These are phyloP conservation scores for Crotalaria pallida DNA, from an alignment of 306 rosid species.

Conservation along the genomic window DNA sequence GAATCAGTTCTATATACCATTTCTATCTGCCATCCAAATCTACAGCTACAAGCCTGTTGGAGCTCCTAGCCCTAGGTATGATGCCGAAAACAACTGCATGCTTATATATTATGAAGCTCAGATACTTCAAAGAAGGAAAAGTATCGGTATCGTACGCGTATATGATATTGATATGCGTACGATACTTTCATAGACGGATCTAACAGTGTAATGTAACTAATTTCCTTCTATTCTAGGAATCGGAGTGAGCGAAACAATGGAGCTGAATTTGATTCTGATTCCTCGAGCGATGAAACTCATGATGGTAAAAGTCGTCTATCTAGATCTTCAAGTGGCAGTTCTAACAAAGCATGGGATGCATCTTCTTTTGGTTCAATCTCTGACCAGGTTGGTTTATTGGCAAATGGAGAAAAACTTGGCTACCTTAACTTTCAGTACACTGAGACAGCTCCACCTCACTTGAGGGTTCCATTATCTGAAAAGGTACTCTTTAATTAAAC, in stretches of 20 bases:
- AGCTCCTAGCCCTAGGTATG: conserved; percentile 54
- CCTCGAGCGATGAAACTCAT: conserved; percentile 64
- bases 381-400: conserved; percentile 45
- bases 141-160: too few relatives aligned
- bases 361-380: conserved; percentile 49
- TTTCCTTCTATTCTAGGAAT: conserved; percentile 23
- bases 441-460: conserved; percentile 43
- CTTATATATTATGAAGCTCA: too few relatives aligned
- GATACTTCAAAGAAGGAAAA: too few relatives aligned
- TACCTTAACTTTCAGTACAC: conserved; percentile 47
- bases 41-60: conserved; percentile 39
- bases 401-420: conserved; percentile 42
- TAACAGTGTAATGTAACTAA: neutral
- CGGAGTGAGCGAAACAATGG: conserved; percentile 33
- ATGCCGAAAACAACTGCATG: neutral
- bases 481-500: conserved; percentile 41
- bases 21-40: conserved; percentile 66
- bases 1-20: conserved; percentile 55
- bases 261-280: conserved; percentile 48
- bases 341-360: conserved; percentile 66
- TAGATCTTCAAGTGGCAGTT: conserved; percentile 51
- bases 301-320: conserved; percentile 56
- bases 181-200: too few relatives aligned
- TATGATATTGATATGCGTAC: too few relatives aligned
- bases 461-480: conserved; percentile 46